Evolutionary conservation across 2,329 filamentous ascomycete genomes (phyloP), one percentile per base, ranked within the genome.

Genomic region (Juglanconis sp.): DNA sequence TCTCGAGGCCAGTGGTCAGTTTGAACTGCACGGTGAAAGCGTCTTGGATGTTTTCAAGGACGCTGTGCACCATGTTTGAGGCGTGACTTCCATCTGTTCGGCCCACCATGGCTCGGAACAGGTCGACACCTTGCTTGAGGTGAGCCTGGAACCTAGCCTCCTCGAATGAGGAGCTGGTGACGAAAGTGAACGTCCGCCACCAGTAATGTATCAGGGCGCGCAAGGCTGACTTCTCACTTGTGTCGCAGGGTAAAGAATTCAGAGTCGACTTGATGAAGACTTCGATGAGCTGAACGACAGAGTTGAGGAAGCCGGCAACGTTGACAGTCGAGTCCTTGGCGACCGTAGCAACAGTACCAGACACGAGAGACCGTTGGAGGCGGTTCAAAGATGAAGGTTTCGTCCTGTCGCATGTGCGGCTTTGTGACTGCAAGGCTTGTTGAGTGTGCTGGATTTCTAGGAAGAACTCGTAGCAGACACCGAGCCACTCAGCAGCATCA

Each of bases 1-100:
- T 95, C 65, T 86, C 88, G 11, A 92, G 77, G 0, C 92, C 92
- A 2, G 89, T 92, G 0, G 80, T 86, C 13, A 96, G 76, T 58
- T 86, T 86, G 76, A 92, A 93, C 2, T 85, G 87, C 15, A 85
- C 81, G 31, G 84, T 81, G 68, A 96, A 94, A 53, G 81, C 80
- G 44, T 76, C 76, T 48, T 81, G 74, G 2, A 88, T 68, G 5
- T 73, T 77, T 0, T 72, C 68, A 1, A 78, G 66, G 40, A 84
- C 69, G 9, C 69, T 64, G 1, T 68, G 66, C 4, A 78, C 68
- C n/a, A 85, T 73, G 2, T 75, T 69, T 3, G 67, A 69, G 38
- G 73, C 68, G n/a, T 64, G 69, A 1, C 60, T 59, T 8, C 72
- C 66, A 8, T 68, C 66, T 1, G 63, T 42, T 2, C 67, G 62